phyloP scores from a whole-genome alignment of 208 protist species.

The Crithidia acanthocephali region DNA sequence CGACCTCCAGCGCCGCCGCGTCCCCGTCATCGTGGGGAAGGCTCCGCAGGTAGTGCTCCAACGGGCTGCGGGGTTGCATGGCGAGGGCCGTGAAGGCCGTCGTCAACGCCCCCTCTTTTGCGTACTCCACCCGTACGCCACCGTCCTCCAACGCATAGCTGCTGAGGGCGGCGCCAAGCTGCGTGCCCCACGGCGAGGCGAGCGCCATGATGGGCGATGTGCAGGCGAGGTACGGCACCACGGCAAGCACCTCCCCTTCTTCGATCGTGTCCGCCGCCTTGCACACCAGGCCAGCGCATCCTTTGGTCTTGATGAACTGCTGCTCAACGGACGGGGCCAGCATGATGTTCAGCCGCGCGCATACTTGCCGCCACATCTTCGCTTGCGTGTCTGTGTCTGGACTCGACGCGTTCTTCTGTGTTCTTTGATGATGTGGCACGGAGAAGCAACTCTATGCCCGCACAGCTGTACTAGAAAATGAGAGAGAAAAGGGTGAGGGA shows the following conservation, averaged over 20 bases:
- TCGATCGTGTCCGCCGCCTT: conserved; percentile 28
- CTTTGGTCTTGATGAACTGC: conserved; percentile 34
- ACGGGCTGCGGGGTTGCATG: conserved; percentile 37
- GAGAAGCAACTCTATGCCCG: too few species aligned
- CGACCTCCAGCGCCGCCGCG: conserved; percentile 8
- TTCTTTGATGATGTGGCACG: neutral
- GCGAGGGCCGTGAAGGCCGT: conserved; percentile 65
- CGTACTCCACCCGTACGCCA: conserved; percentile 50
- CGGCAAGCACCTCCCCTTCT: conserved; percentile 48
- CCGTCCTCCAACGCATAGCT: conserved; percentile 39
- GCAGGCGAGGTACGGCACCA: conserved; percentile 56
- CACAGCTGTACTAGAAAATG: too few species aligned
- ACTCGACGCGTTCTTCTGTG: neutral
- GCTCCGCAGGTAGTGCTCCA: conserved; percentile 53
- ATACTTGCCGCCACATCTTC: conserved; percentile 54
- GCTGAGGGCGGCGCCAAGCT: conserved; percentile 35
- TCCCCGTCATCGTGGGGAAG: conserved; percentile 36
- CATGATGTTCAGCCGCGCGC: conserved; percentile 36
- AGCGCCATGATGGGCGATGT: conserved; percentile 55
- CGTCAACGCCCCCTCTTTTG: conserved; percentile 54
- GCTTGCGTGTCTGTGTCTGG: neutral
- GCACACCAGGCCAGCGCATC: conserved; percentile 55
- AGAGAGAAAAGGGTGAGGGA: neutral
- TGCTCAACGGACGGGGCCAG: conserved; percentile 43
- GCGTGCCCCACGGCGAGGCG: conserved; percentile 57